Evolutionary conservation across 345 rosid genomes (phyloP).

Genomic region (Corymbia maculata): DNA sequence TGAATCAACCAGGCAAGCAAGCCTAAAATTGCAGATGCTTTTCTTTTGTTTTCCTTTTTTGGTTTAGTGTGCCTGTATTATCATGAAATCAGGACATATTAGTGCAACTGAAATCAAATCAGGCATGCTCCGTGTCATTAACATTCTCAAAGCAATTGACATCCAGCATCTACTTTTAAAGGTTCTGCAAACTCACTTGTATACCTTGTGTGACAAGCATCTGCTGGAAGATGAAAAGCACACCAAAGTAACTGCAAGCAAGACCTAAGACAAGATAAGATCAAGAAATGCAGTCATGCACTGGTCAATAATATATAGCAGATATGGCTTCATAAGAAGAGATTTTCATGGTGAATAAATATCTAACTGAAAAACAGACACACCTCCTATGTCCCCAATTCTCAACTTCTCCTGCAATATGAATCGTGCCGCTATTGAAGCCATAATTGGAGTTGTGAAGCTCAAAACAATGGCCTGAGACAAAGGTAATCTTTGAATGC

Average conservation of each 20-base stretch:
- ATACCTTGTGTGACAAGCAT: conserved; percentile 78
- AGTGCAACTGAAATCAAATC: background rate
- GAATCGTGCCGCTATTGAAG: conserved; percentile 67
- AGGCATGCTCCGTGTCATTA: background rate
- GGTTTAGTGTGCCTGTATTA: background rate
- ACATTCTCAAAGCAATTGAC: background rate
- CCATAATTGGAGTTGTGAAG: conserved; percentile 74
- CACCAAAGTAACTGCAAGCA: conserved; percentile 85
- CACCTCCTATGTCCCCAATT: conserved; percentile 74
- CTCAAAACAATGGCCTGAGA: conserved; percentile 66
- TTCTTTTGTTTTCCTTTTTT: background rate
- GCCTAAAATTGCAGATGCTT: background rate
- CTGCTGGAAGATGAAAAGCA: conserved; percentile 69
- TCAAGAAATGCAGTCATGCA: conserved; percentile 9
- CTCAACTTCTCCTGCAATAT: conserved; percentile 67
- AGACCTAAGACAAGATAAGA: conserved; percentile 45
- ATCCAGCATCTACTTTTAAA: conserved; percentile 7
- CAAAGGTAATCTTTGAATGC: conserved; percentile 74
- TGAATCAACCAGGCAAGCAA: background rate
- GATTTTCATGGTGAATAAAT: background rate
- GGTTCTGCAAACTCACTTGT: conserved; percentile 73
- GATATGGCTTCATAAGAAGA: background rate
- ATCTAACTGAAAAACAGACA: background rate
- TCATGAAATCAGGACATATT: background rate
- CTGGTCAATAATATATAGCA: background rate